Evolutionary conservation across 2,329 filamentous ascomycete genomes (phyloP), one percentile per base, ranked within the genome.

Genomic region (Cladosporium oxysporum): DNA sequence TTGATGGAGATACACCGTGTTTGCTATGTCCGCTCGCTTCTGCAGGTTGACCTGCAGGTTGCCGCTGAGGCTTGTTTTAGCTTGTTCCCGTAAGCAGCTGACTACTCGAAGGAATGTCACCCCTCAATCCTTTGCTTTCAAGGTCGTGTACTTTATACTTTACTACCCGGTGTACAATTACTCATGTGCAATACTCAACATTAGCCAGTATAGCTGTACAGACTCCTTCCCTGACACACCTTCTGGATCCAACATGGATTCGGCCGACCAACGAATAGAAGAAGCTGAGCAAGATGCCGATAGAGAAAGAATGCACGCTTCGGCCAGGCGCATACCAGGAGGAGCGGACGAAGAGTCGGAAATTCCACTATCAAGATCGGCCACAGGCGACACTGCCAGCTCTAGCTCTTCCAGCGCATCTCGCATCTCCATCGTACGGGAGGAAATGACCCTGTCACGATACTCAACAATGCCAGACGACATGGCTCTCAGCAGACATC

Each of bases 381-480:
- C 81, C 23, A 84, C 86, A 5, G 79, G 80, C 28, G 31, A 49
- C 2, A 85, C 83, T 5, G 83, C 84, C 6, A 82, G 81, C 0
- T 80, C 61, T 41, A 50, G 58, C 26, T 37, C 47, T 5, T 53
- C 31, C 47, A 62, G 59, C 31, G 28, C 3, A 21, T 62, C 81
- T 21, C 76, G 76, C 49, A 72, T 73, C 35, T 76, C 71, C 11
- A 73, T 71, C 26, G 73, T 73, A 53, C 72, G 77, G 68, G 79
- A 81, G 64, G 76, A 82, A 65, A 80, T 79, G 60, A 78, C 75
- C 66, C 84, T 91, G 79, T 87, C 84, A 72, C 83, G 88, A 62
- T 75, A 87, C n/a, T 83, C 87, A 5, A 91, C 89, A 4, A 83
- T 88, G 69, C 80, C 82, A 71, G 89, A 91, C 72, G 72, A 75